These are phyloP conservation scores for Tolypocladium endophyticum DNA, from an alignment of 2,329 filamentous ascomycete genomes.

Conservation along the genomic window DNA sequence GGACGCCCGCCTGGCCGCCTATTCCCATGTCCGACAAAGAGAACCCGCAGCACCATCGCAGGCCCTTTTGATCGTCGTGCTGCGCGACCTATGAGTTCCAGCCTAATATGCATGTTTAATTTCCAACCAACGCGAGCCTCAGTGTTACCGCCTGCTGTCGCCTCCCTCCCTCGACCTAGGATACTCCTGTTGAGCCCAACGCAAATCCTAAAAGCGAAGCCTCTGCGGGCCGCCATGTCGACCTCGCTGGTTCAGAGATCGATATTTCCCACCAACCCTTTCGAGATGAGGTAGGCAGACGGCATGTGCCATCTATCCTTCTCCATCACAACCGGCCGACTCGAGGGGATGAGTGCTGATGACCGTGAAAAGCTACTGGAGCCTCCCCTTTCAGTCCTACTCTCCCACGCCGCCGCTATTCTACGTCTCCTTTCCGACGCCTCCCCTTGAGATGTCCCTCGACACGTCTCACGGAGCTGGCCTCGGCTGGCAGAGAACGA, in stretches of 20 bases:
- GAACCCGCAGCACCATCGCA: neutral
- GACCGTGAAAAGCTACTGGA: conserved; percentile 18
- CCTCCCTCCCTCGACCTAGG: neutral
- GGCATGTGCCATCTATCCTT: neutral
- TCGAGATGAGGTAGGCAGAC: conserved; percentile 14
- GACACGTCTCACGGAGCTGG: neutral
- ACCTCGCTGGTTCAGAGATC: conserved; percentile 1
- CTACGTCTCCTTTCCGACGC: conserved; percentile 6
- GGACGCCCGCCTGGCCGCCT: neutral
- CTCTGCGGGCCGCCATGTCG: conserved; percentile 8
- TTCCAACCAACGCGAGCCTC: neutral
- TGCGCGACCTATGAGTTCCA: neutral
- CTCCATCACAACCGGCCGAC: neutral
- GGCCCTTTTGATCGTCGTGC: neutral
- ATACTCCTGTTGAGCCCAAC: neutral
- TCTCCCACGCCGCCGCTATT: conserved; percentile 8
- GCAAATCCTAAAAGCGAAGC: neutral
- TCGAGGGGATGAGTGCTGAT: conserved; percentile 4
- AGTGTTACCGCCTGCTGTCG: neutral
- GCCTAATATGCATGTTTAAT: neutral
- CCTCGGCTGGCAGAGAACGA: conserved; percentile 1
- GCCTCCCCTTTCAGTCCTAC: conserved; percentile 11
- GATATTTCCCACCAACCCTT: neutral
- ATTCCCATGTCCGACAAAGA: neutral
- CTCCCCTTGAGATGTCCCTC: conserved; percentile 1